Conservation (phyloP, 106 monocot genomes). For the Dendrobium catenatum region DNA sequence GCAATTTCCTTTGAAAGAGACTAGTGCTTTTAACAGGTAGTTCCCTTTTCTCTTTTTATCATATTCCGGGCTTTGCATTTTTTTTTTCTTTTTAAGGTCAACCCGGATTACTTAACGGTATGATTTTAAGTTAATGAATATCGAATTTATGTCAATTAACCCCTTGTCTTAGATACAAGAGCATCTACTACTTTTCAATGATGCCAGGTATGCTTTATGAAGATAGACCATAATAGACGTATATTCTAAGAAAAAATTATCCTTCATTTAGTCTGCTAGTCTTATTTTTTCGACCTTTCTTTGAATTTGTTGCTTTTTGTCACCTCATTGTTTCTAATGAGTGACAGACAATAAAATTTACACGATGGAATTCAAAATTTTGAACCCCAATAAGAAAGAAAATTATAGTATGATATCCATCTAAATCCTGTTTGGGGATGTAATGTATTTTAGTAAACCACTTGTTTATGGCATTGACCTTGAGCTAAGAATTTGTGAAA, state of each 20-base stretch:
- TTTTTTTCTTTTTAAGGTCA: neutral
- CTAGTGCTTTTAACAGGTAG: slow-evolving; percentile 73
- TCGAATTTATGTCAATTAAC: neutral
- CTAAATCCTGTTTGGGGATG: too few species aligned
- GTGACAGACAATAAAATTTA: neutral
- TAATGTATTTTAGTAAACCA: too few species aligned
- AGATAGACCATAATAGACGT: neutral
- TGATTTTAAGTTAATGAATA: neutral
- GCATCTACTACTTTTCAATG: neutral
- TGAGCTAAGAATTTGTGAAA: too few species aligned
- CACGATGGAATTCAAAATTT: too few species aligned
- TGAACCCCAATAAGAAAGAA: too few species aligned
- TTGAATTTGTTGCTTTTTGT: neutral
- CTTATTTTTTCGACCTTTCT: neutral
- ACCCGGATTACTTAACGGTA: neutral
- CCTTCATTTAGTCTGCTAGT: neutral
- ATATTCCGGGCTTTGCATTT: neutral
- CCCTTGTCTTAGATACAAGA: neutral
- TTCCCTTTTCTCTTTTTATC: slow-evolving; percentile 5
- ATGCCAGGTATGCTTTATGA: neutral
- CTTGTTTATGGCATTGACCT: too few species aligned
- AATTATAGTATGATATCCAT: too few species aligned
- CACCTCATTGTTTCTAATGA: neutral
- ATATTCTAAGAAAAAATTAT: neutral
- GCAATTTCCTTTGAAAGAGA: slow-evolving; percentile 42